phyloP scores from a whole-genome alignment of 495 filamentous ascomycete species.

The Parachaetomium inaequale region DNA sequence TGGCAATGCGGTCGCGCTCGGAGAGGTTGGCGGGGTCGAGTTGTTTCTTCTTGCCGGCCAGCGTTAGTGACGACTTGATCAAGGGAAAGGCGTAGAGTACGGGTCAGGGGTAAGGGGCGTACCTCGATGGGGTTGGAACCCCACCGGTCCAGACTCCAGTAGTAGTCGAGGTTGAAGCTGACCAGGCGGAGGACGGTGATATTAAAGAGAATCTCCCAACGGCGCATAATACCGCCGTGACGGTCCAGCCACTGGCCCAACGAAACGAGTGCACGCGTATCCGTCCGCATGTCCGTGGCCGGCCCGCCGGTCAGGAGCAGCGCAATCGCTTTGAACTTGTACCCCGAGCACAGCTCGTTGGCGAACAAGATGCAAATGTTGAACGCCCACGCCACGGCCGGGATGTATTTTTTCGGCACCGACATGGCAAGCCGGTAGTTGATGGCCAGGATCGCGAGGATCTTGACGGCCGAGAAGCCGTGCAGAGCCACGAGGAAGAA shows the following conservation, averaged over 20 bases:
- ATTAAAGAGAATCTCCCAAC: constrained; percentile 97
- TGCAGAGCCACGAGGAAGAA: constrained; percentile 76
- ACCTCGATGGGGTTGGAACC: constrained; percentile 78
- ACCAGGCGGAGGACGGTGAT: constrained; percentile 90
- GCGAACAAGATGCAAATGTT: constrained; percentile 82
- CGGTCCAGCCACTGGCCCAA: constrained; percentile 68
- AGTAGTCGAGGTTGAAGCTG: constrained; percentile 95
- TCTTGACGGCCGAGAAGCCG: constrained; percentile 79
- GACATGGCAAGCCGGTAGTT: constrained; percentile 76
- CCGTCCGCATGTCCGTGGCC: constrained; percentile 32
- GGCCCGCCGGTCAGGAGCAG: constrained; percentile 43
- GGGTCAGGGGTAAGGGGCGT: constrained; percentile 33
- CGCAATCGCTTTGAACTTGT: constrained; percentile 62
- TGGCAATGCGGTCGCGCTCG: constrained; percentile 77
- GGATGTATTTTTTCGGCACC: constrained; percentile 64
- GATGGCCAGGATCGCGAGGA: constrained; percentile 70
- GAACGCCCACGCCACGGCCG: constrained; percentile 85
- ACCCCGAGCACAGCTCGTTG: constrained; percentile 81
- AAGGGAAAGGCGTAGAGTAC: constrained; percentile 1
- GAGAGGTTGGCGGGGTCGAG: constrained; percentile 80
- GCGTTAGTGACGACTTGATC: constrained; percentile 49
- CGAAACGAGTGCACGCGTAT: constrained; percentile 40
- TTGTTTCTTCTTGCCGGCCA: constrained; percentile 91
- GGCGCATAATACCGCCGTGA: constrained; percentile 72
- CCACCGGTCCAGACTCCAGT: constrained; percentile 76